Evolutionary conservation across 495 filamentous ascomycete species (phyloP), one percentile per base, ranked within the genome.

Genomic region (Hypoxylon trugodes): DNA sequence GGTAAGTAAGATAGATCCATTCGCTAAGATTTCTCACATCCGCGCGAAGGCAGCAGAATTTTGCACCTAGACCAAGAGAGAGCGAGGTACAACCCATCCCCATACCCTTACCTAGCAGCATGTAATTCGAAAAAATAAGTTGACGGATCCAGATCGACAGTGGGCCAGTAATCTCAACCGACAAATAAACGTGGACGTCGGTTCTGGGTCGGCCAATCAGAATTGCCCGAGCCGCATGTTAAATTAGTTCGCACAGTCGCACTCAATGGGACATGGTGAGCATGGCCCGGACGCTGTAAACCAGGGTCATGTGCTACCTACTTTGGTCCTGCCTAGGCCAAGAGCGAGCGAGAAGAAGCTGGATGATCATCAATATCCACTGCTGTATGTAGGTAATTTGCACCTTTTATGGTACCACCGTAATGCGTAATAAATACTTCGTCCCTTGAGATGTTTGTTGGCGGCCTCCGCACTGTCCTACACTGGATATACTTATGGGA

Each of bases 81-180:
- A n/a, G n/a, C n/a, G n/a, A n/a, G n/a, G n/a, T n/a, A n/a, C n/a
- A n/a, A n/a, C n/a, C n/a, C n/a, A n/a, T n/a, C n/a, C n/a, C n/a
- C n/a, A n/a, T n/a, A n/a, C n/a, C n/a, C n/a, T n/a, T n/a, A n/a
- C n/a, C n/a, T n/a, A n/a, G n/a, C n/a, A n/a, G n/a, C n/a, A n/a
- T n/a, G n/a, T 21, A 22, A 30, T 46, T 38, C 21, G 30, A 22
- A 28, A n/a, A 50, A 50, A 25, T 46, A 4, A 54, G 26, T 38
- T 50, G 40, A 52, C 58, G 52, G 57, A 53, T 67, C 57, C 64
- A 67, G 58, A 62, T 67, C 57, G 51, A 67, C 58, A 15, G 58
- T 61, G 64, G 64, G 36, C 64, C 52, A 62, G 64, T 67, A 67
- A 67, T 67, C 58, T 67, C 63, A 16, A 66, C 63, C 53, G 47